Base-by-base conservation (phyloP, 1,139 yeast genomes). In the Protomyces inundatus region DNA sequence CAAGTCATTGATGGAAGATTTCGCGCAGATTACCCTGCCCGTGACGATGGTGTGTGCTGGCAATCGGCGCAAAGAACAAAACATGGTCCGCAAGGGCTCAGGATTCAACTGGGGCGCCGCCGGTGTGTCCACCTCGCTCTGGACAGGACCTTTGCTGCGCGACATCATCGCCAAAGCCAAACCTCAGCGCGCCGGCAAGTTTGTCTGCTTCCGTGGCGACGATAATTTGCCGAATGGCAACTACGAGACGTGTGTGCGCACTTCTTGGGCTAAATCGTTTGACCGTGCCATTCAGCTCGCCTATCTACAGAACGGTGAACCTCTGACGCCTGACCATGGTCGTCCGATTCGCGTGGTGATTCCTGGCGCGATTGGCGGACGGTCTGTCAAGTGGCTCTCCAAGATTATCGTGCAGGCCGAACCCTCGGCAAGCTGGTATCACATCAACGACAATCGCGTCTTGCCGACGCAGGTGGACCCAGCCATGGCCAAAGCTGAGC, bases 81-180 rank as follows among this genome's bases (percentile, higher is more conserved):
- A 75, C 61, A 66, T 73, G 68, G 77, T 73, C 9, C 70, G 71
- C 36, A 74, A 74, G 54, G 75, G 76, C 6, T 69, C 73, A 10
- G 77, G 77, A 9, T 75, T 75, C 67, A 73, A 73, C 60, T 75
- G 77, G 77, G 76, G 76, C 12, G 70, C 76, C 1, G 75, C 72
- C 2, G 77, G 76, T 34, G 70, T 71, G 12, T 75, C 77, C 0
- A 74, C 75, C 3, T 70, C 76, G 0, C 60, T 74, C 35, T 75
- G 77, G 77, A 75, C 77, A 0, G 77, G 77, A 1, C 68, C 72
- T 3, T 66, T 73, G 61, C 64, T 75, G 5, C 67, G 72, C 59
- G 76, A 75, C 67, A 66, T 73, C 16, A 68, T 75, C 3, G 63
- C 63, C 14, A 67, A 54, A 48, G 76, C 75, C 0, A 66, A 64